Evolutionary conservation across 2,329 filamentous ascomycete genomes (phyloP).

Genomic region (Aureobasidium uvarum): DNA sequence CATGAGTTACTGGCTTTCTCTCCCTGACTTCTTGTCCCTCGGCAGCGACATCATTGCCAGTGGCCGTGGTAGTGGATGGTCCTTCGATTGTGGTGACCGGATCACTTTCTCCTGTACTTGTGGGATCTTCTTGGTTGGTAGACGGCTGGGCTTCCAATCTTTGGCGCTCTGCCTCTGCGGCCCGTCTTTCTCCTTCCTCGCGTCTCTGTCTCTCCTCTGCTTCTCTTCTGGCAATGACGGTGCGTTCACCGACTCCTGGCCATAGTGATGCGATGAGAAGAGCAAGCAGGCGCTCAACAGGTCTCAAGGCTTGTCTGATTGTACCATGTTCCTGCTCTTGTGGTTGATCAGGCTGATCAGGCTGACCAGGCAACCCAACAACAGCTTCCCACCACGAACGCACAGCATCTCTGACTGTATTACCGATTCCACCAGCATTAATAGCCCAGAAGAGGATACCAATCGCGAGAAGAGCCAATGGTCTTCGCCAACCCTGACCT

Average conservation of each 20-base stretch:
- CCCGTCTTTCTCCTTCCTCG: constrained; percentile 29
- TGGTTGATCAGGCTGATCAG: constrained; percentile 21
- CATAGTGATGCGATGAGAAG: constrained; percentile 62
- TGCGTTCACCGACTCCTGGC: constrained; percentile 61
- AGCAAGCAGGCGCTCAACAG: constrained; percentile 56
- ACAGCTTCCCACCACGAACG: constrained; percentile 48
- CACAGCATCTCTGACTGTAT: constrained; percentile 34
- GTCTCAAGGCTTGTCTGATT: constrained; percentile 42
- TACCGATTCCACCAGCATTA: constrained; percentile 33
- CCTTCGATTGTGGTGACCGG: not conserved
- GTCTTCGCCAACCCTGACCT: constrained; percentile 46
- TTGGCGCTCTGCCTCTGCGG: constrained; percentile 25
- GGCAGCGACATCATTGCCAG: not conserved
- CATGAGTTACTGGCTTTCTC: not conserved
- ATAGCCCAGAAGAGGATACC: constrained; percentile 45
- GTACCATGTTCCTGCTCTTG: constrained; percentile 31
- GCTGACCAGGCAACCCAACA: constrained; percentile 33
- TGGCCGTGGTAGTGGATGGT: not conserved
- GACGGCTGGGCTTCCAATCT: constrained; percentile 1
- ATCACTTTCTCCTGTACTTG: not conserved
- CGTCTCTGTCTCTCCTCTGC: constrained; percentile 40
- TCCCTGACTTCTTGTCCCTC: constrained; percentile 9
- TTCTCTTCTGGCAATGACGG: constrained; percentile 55
- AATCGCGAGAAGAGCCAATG: constrained; percentile 43
- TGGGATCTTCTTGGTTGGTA: not conserved